Base-by-base conservation (phyloP, 345 rosid species). In the Linum trigynum region DNA sequence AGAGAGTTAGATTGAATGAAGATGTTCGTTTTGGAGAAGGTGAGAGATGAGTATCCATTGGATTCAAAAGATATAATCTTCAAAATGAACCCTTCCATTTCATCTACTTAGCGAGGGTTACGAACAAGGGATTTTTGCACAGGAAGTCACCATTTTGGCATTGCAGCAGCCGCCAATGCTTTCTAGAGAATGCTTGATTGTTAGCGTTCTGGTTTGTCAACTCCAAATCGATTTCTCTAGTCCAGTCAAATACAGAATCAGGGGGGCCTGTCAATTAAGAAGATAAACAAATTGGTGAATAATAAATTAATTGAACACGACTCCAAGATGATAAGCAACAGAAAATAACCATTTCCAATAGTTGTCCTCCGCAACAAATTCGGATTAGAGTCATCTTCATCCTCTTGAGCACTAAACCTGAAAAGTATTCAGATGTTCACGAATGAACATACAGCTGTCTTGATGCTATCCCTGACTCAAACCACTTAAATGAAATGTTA, bases 161-260 rank as follows among this genome's bases (percentile, higher is more conserved):
- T 75, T 95, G 99, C 59, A 95, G 84, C 75, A 91, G 99, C 67
- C 98, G 99, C 99, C 99, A 95, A 72, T 89, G 92, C 81, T 91
- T 95, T 70, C 92, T 81, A 2, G 96, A 85, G 81, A 94, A 94
- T 70, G 96, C 95, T 82, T 90, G 99, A 79, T 83, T 88, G 73
- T 75, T 81, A 67, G 83, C 74, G 76, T 82, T 87, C 64, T 91
- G 86, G 79, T 82, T 85, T 39, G 91, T 77, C 60, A 89, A 77
- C 65, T 91, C 94, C 38, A 80, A 82, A 65, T 86, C 91, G 62
- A 82, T 67, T 74, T 89, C 99, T 68, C 71, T 83, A 50, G 99
- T 95, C 99, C 99, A 91, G 77, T 95, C 99, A 42, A 82, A 61
- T 45, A 91, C 51, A 35, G 88, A 81, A 55, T 87, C 99, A 15